phyloP scores from a whole-genome alignment of 2,329 filamentous ascomycete species.

The Sporothrix pallida region DNA sequence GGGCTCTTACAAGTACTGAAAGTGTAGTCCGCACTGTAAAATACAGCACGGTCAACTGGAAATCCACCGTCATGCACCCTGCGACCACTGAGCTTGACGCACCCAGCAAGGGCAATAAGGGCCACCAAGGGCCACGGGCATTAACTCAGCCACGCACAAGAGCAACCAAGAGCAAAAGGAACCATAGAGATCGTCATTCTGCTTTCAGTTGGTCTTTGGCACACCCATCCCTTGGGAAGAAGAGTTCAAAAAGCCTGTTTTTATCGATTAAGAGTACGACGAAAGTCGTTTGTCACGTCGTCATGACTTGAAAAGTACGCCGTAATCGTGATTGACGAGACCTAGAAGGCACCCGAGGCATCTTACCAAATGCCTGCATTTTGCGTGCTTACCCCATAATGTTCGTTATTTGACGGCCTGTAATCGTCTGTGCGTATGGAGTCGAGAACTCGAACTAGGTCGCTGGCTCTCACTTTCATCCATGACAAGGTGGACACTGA shows the following conservation, averaged over 20 bases:
- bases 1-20: background rate
- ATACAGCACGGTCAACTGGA: background rate
- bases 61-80: background rate
- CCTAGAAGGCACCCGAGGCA: no score
- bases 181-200: background rate
- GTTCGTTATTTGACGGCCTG: background rate
- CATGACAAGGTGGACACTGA: no score
- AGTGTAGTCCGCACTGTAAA: background rate
- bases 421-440: constrained; percentile 7
- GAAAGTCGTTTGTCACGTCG: background rate
- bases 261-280: background rate
- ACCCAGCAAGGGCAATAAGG: background rate
- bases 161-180: background rate
- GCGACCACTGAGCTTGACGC: background rate
- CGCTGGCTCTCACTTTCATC: no score
- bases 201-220: background rate
- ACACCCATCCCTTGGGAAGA: background rate
- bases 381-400: constrained; percentile 5
- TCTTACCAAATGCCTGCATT: no score
- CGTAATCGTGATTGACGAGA: background rate
- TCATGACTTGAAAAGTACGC: constrained; percentile 14
- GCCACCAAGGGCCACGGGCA: background rate
- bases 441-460: background rate
- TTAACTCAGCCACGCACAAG: constrained; percentile 10
- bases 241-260: background rate